Conservation (phyloP, 495 filamentous ascomycete genomes). For the Achaetomiella virescens region DNA sequence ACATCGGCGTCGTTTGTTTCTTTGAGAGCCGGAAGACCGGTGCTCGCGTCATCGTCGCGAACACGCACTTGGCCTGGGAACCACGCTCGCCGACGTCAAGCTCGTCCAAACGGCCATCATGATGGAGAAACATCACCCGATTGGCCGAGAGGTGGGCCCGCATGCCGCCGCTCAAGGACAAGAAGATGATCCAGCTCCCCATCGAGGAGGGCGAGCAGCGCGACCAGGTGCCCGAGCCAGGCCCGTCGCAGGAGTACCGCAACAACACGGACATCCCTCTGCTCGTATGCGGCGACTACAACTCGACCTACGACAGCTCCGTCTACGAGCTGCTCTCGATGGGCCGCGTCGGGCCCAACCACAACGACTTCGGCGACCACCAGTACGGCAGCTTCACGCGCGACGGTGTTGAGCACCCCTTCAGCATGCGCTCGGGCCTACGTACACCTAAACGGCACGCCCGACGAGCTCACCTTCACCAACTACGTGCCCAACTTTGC, state of each 20-base stretch:
- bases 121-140: conserved; percentile 80
- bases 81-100: conserved; percentile 85
- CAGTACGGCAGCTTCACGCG: conserved; percentile 86
- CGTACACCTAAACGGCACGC: conserved; percentile 52
- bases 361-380: conserved; percentile 65
- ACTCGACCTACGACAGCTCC: conserved; percentile 74
- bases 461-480: conserved; percentile 83
- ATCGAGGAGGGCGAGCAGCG: conserved; percentile 36
- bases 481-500: conserved; percentile 92
- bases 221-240: conserved; percentile 39
- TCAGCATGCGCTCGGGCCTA: conserved; percentile 90
- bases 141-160: conserved; percentile 76
- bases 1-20: conserved; percentile 85
- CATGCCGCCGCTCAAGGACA: conserved; percentile 69
- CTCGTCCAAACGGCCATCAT: conserved; percentile 89
- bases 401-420: conserved; percentile 88
- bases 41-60: conserved; percentile 81
- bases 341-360: conserved; percentile 63
- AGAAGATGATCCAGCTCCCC: conserved; percentile 62
- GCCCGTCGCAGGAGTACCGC: conserved; percentile 64
- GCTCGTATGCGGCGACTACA: conserved; percentile 91
- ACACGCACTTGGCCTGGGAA: conserved; percentile 93
- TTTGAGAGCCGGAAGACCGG: conserved; percentile 86
- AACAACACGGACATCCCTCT: conserved; percentile 82
- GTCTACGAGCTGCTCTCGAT: conserved; percentile 82